Evolutionary conservation across 1,139 yeast species (phyloP).

Genomic region (Taiozyma sp.): DNA sequence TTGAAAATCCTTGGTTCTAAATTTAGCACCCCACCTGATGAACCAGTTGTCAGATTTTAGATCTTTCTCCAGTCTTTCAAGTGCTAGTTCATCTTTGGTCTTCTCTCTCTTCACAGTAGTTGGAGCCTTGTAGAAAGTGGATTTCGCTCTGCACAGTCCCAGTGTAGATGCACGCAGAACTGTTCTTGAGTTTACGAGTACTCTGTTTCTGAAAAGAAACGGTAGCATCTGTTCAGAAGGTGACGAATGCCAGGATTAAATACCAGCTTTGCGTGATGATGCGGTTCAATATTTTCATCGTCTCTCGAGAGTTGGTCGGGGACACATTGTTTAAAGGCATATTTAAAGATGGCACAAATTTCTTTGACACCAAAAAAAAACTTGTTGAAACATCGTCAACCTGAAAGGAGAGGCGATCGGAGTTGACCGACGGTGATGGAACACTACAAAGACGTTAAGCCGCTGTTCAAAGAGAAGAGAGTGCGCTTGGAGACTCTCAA

Average conservation of each 20-base stretch:
- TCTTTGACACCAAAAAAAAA: neutral
- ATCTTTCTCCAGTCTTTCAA: slow-evolving; percentile 28
- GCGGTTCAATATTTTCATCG: neutral
- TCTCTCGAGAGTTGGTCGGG: neutral
- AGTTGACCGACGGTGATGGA: neutral
- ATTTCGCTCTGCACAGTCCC: slow-evolving; percentile 3
- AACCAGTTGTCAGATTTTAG: slow-evolving; percentile 29
- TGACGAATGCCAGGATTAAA: neutral
- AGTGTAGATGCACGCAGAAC: neutral
- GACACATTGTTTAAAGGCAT: neutral
- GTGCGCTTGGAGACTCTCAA: neutral
- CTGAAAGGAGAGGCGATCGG: too few species aligned
- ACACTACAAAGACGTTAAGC: neutral
- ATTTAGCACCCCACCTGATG: slow-evolving; percentile 43
- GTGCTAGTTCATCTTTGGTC: slow-evolving; percentile 27
- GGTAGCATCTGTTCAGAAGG: neutral
- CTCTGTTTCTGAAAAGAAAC: neutral
- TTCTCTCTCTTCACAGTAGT: slow-evolving; percentile 22
- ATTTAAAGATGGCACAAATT: neutral
- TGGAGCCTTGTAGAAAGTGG: slow-evolving; percentile 21
- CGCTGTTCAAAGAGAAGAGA: neutral
- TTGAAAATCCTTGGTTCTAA: slow-evolving; percentile 39
- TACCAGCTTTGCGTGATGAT: neutral
- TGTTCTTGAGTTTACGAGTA: neutral
- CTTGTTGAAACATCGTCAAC: neutral